phyloP scores from a whole-genome alignment of 495 filamentous ascomycete genomes.

The Hypoxylon lenormandii region DNA sequence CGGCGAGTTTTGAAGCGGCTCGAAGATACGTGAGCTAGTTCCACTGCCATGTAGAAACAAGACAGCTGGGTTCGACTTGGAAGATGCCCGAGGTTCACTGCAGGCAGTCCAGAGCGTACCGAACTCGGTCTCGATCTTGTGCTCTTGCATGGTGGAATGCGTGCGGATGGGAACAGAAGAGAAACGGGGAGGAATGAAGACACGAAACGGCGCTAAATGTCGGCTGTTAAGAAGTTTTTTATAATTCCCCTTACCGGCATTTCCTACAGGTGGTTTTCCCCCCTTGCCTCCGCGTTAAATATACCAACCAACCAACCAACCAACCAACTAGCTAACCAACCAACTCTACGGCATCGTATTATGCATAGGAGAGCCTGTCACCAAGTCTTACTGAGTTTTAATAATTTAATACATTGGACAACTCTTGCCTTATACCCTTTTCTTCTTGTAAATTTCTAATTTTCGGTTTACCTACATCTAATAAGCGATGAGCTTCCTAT shows the following conservation, averaged over 20 bases:
- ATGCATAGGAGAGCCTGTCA: too few species aligned
- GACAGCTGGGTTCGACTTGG: constrained; percentile 6
- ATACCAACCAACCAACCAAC: constrained; percentile 1
- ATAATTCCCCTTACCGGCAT: background rate
- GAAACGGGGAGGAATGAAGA: constrained; percentile 16
- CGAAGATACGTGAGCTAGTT: constrained; percentile 9
- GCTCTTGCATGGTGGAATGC: constrained; percentile 8
- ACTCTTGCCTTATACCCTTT: too few species aligned
- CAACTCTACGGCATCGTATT: constrained; percentile 8
- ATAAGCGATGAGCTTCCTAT: too few species aligned
- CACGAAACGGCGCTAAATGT: background rate
- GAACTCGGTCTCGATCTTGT: constrained; percentile 6
- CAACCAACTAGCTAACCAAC: background rate
- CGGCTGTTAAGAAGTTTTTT: constrained; percentile 2
- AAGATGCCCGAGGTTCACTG: constrained; percentile 6
- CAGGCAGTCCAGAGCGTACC: constrained; percentile 5
- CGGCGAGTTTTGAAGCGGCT: constrained; percentile 1
- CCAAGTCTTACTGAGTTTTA: too few species aligned
- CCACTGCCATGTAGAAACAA: constrained; percentile 6
- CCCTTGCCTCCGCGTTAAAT: constrained; percentile 5
- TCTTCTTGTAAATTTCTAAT: too few species aligned
- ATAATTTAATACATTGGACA: too few species aligned
- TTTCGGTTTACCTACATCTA: too few species aligned
- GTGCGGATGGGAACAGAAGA: constrained; percentile 9
- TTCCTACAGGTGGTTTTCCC: background rate